Conservation (phyloP, 129 eudicot species). For the Artemisia annua region DNA sequence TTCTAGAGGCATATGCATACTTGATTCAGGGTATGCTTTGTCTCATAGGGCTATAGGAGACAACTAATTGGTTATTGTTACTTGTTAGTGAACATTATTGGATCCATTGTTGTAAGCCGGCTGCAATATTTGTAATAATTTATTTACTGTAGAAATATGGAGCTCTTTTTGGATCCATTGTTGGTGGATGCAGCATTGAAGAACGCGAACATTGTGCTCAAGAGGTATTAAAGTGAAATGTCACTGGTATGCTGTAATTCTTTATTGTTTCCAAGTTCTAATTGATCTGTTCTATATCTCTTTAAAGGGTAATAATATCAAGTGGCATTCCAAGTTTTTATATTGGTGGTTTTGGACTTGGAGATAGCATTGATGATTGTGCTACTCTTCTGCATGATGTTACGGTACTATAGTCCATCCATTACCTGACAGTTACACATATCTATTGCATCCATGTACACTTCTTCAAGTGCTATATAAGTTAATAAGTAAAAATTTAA, state of each 20-base stretch:
- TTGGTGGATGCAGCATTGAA: constrained; percentile 69
- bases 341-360: constrained; percentile 92
- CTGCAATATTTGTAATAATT: constrained; percentile 8
- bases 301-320: neutral
- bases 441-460: too few species aligned
- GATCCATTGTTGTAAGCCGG: neutral
- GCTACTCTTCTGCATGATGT: constrained; percentile 58
- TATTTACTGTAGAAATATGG: constrained; percentile 48
- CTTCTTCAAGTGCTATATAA: too few species aligned
- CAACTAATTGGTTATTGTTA: neutral
- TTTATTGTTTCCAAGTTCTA: constrained; percentile 41
- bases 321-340: constrained; percentile 53
- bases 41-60: too few species aligned
- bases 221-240: constrained; percentile 67
- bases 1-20: neutral
- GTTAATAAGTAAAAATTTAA: too few species aligned
- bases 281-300: neutral
- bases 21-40: neutral
- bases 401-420: constrained; percentile 38
- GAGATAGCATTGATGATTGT: constrained; percentile 67
- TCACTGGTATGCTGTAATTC: constrained; percentile 48
- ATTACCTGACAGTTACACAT: neutral
- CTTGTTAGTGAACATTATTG: neutral
- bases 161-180: constrained; percentile 78
- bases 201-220: constrained; percentile 65